Evolutionary conservation across 176 grass and related monocot genomes (phyloP).

Genomic region (Oryza rufipogon): DNA sequence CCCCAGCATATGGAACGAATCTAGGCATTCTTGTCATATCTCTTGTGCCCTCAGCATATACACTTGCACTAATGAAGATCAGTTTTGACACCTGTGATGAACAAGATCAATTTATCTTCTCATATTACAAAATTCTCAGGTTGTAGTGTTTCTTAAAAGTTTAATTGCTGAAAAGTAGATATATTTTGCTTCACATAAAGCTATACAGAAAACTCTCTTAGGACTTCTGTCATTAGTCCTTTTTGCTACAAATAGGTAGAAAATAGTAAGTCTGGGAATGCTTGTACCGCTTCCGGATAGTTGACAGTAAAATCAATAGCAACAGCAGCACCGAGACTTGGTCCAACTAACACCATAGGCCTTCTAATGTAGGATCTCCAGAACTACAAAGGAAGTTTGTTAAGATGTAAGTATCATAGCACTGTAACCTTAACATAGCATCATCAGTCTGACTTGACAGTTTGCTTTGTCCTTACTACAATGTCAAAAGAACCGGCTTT

Average conservation of each 20-base stretch:
- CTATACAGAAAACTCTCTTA: neutral
- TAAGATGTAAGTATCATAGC: conserved; percentile 26
- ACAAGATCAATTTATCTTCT: conserved; percentile 22
- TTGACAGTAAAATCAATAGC: conserved; percentile 88
- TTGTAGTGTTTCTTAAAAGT: conserved; percentile 7
- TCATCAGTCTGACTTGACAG: neutral
- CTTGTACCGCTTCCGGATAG: conserved; percentile 72
- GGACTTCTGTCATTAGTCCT: conserved; percentile 19
- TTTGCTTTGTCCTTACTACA: neutral
- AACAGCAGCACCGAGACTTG: conserved; percentile 92
- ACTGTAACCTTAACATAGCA: neutral
- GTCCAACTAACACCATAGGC: conserved; percentile 90
- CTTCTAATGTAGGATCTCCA: conserved; percentile 89
- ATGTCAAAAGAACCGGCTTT: conserved; percentile 7
- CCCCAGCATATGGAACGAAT: conserved; percentile 79
- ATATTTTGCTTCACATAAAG: conserved; percentile 7
- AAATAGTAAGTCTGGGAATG: conserved; percentile 30
- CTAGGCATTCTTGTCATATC: conserved; percentile 76
- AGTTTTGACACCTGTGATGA: conserved; percentile 73
- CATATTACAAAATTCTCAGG: conserved; percentile 22
- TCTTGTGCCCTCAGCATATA: conserved; percentile 73
- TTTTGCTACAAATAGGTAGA: conserved; percentile 26
- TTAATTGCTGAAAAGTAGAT: neutral
- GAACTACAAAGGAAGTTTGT: conserved; percentile 49
- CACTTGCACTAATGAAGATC: conserved; percentile 90